Evolutionary conservation across 371 early-diverging fungal species (phyloP).

Genomic region (Nematocida ausubeli): DNA sequence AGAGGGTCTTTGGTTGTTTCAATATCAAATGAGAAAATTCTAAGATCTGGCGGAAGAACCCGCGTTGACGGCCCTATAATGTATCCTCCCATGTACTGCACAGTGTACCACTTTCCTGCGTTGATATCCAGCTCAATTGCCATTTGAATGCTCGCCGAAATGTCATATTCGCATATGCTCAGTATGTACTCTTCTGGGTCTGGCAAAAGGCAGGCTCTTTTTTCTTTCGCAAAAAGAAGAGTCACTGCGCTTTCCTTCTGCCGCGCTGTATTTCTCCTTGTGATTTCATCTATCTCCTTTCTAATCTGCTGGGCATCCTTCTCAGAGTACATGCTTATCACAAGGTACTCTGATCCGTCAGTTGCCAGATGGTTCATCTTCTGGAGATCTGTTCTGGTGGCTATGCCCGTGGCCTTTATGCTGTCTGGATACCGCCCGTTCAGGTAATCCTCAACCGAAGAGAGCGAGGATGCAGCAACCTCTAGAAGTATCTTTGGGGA

Average conservation of each 20-base stretch:
- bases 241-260: conserved; percentile 5
- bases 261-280: conserved; percentile 33
- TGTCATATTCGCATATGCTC: conserved; percentile 64
- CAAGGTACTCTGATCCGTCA: conserved; percentile 47
- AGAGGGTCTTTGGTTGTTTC: conserved; percentile 95
- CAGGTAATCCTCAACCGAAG: conserved; percentile 62
- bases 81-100: conserved; percentile 59
- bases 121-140: conserved; percentile 53
- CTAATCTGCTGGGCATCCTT: conserved; percentile 21
- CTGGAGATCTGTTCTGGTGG: conserved; percentile 52
- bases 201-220: not conserved
- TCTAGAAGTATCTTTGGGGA: conserved; percentile 59
- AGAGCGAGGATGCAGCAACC: conserved; percentile 19
- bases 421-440: conserved; percentile 45
- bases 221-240: conserved; percentile 31
- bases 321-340: conserved; percentile 56
- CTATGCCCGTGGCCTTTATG: conserved; percentile 46
- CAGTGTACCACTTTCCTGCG: conserved; percentile 65
- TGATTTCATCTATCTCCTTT: conserved; percentile 58
- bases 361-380: conserved; percentile 62
- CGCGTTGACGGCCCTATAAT: conserved; percentile 69
- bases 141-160: conserved; percentile 55
- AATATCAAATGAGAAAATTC: conserved; percentile 95
- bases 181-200: conserved; percentile 18
- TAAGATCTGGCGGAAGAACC: conserved; percentile 73